Evolutionary conservation across 2,329 filamentous ascomycete species (phyloP), one percentile per base, ranked within the genome.

Genomic region (Aspergillus luchuensis): DNA sequence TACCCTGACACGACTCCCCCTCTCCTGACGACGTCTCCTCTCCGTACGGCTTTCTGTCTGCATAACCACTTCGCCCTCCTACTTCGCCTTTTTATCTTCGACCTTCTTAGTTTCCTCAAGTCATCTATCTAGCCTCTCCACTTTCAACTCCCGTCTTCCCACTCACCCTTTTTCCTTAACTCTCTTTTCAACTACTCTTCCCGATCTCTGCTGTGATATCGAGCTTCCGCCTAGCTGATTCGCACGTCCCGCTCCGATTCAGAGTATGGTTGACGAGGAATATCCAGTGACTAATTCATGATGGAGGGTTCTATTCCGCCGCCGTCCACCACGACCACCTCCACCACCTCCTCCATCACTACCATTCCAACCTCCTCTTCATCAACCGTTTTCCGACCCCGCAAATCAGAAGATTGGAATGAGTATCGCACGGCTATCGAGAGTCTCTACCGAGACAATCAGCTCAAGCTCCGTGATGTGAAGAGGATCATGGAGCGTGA

Each of bases 371-470:
- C 8, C n/a, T 61, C 66, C 21, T 61, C 62, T 39, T 62, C 64
- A 19, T 63, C 67, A 17, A 58, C 64, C 50, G 57, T 70, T 56
- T 74, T 76, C 60, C 71, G 72, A 41, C 74, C 74, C 61, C 72
- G 72, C 66, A 68, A 69, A 65, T 75, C 73, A 23, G 73, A 75
- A 38, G 73, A 76, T 58, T 76, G 74, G 74, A 71, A 74, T 47
- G 64, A 73, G 50, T 75, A 73, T 55, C 74, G 73, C 39, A 64
- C 73, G 25, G 69, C 66, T 33, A 76, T 76, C 59, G 72, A 75
- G 53, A 66, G 70, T 39, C 72, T 76, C 56, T 76, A 76, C 56
- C 72, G 72, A 33, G 70, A 71, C 55, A 64, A 75, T 41, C 73
- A 76, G 58, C 56, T 75, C 52, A 76, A 76, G 58, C 65, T 76